Evolutionary conservation across 2,329 filamentous ascomycete genomes (phyloP).

Genomic region (Xylogone sp.): DNA sequence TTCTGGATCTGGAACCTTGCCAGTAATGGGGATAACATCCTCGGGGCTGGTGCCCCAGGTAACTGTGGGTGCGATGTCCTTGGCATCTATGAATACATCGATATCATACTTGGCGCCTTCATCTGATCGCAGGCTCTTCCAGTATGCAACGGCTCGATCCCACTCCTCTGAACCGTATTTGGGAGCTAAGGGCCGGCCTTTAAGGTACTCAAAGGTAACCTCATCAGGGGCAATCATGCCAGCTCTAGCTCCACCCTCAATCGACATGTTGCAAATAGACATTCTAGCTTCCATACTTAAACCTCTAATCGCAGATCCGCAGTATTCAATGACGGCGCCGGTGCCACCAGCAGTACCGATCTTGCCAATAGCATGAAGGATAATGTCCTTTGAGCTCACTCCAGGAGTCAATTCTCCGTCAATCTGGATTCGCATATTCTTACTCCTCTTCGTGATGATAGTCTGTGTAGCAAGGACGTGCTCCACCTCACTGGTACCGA

Average conservation of each 20-base stretch:
- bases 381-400: constrained; percentile 93
- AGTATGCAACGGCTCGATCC: constrained; percentile 85
- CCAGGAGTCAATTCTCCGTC: constrained; percentile 86
- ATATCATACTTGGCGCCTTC: constrained; percentile 85
- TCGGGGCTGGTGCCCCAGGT: constrained; percentile 98
- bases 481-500: constrained; percentile 97
- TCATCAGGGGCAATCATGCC: constrained; percentile 97
- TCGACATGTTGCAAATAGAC: constrained; percentile 99
- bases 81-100: constrained; percentile 84
- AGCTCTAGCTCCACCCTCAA: constrained; percentile 90
- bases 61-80: constrained; percentile 89
- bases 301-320: constrained; percentile 83
- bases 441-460: constrained; percentile 88
- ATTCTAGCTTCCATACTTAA: constrained; percentile 97
- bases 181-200: constrained; percentile 84
- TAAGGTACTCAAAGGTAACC: constrained; percentile 91
- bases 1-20: constrained; percentile 83
- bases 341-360: constrained; percentile 96
- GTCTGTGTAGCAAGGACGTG: constrained; percentile 97
- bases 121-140: constrained; percentile 82
- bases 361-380: constrained; percentile 86
- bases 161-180: constrained; percentile 81
- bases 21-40: constrained; percentile 92
- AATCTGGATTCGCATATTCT: constrained; percentile 98
- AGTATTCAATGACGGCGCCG: constrained; percentile 94